Percentiles rank a stretch among this genome's conserved stretches.
Evolutionary conservation across 805 yeast species (phyloP).

Genomic region (Candida namnaoensis): DNA sequence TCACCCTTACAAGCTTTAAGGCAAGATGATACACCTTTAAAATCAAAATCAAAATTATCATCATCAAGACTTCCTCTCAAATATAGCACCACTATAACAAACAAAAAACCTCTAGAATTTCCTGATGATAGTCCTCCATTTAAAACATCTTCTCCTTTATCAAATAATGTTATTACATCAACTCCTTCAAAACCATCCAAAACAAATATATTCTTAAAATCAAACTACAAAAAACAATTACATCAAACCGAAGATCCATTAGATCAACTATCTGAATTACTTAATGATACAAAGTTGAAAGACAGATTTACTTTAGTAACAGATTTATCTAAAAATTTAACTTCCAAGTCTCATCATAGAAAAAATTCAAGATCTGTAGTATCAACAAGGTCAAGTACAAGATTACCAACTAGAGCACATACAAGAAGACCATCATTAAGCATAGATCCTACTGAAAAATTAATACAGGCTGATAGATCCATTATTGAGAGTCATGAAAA

Average conservation of each 20-base stretch:
- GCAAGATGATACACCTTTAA: conserved; percentile 7
- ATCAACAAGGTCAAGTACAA: not conserved
- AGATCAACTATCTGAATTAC: conserved; percentile 6
- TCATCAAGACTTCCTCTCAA: too few relatives aligned
- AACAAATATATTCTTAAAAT: too few relatives aligned
- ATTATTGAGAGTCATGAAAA: not conserved
- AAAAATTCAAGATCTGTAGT: not conserved
- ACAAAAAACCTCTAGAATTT: too few relatives aligned
- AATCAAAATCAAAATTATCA: conserved; percentile 1
- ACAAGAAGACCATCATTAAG: conserved; percentile 5
- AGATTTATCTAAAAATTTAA: not conserved
- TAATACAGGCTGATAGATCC: too few relatives aligned
- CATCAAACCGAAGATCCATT: too few relatives aligned
- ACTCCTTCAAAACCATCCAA: too few relatives aligned
- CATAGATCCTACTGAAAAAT: not conserved
- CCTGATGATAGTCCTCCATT: too few relatives aligned
- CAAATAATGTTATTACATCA: not conserved
- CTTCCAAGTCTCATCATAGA: not conserved
- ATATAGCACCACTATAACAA: too few relatives aligned
- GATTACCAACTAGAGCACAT: conserved; percentile 3
- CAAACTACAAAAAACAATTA: too few relatives aligned
- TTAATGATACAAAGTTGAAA: conserved; percentile 10
- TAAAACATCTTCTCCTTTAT: conserved; percentile 6
- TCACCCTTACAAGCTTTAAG: conserved; percentile 12
- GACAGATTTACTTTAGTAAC: conserved; percentile 7